Percentiles rank a stretch among this genome's conserved stretches.
These are phyloP conservation scores for Ganoderma lingzhi DNA, from an alignment of 1,284 basidiomycete genomes.

Conservation along the genomic window DNA sequence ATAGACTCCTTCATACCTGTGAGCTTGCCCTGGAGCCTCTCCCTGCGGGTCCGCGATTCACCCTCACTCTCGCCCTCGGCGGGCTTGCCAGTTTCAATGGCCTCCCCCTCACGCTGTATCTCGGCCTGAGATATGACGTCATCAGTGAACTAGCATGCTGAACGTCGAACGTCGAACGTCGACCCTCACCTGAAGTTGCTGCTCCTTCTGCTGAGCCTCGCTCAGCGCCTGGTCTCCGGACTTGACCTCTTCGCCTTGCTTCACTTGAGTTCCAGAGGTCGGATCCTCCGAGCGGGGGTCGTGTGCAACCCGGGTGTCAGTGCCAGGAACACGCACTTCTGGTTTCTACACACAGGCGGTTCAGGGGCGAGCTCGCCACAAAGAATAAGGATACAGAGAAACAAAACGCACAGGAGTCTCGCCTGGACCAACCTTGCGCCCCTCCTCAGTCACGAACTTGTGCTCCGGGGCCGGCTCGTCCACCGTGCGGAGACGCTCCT, in stretches of 20 bases:
- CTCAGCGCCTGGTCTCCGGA: constrained; percentile 40
- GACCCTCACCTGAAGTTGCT: constrained; percentile 35
- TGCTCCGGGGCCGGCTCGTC: constrained; percentile 77
- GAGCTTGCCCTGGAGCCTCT: constrained; percentile 55
- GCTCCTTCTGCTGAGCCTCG: constrained; percentile 31
- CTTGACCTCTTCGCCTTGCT: constrained; percentile 46
- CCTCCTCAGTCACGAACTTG: constrained; percentile 61
- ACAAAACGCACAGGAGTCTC: constrained; percentile 44
- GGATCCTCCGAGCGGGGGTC: constrained; percentile 49
- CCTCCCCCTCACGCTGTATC: constrained; percentile 38
- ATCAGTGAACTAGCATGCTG: background rate
- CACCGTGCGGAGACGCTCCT: constrained; percentile 69
- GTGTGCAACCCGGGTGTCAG: constrained; percentile 50
- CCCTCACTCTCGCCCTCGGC: constrained; percentile 43
- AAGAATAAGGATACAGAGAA: constrained; percentile 37
- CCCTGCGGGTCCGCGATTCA: constrained; percentile 57
- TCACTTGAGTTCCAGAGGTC: constrained; percentile 35
- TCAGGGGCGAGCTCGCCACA: constrained; percentile 13
- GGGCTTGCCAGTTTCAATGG: constrained; percentile 23
- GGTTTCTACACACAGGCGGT: constrained; percentile 39
- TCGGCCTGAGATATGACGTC: constrained; percentile 24
- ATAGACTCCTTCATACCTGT: constrained; percentile 52
- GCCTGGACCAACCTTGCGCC: constrained; percentile 49
- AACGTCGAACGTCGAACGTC: no score
- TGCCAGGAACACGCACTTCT: constrained; percentile 57